These are phyloP conservation scores for Puccinia novopanici DNA, from an alignment of 1,284 basidiomycete genomes.

Conservation along the genomic window DNA sequence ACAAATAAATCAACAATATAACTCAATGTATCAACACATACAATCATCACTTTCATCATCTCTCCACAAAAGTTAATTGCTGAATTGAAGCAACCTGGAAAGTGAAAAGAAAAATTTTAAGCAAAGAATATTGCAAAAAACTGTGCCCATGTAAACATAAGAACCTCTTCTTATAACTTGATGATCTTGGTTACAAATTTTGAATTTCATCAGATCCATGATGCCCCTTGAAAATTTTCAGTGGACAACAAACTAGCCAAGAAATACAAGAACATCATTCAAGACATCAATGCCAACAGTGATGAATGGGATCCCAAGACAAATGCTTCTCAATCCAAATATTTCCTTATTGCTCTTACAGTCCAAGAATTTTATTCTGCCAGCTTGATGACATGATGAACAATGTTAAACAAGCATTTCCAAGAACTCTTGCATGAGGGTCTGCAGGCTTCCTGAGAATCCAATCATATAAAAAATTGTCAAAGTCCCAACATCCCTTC, in stretches of 20 bases:
- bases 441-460: not conserved
- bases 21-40: not conserved
- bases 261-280: not conserved
- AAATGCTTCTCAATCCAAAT: slow-evolving; percentile 13
- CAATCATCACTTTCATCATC: slow-evolving; percentile 22
- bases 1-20: not conserved
- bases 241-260: not conserved
- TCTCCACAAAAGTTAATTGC: not conserved
- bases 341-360: slow-evolving; percentile 6
- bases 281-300: slow-evolving; percentile 9
- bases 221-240: slow-evolving; percentile 1
- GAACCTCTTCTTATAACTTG: not conserved
- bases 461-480: not conserved
- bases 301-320: slow-evolving; percentile 3
- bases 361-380: slow-evolving; percentile 17
- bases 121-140: not conserved
- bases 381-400: slow-evolving; percentile 10
- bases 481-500: too few species aligned
- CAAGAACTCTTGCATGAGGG: not conserved
- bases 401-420: not conserved
- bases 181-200: not conserved
- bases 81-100: not conserved
- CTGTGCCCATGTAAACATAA: not conserved
- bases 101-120: not conserved
- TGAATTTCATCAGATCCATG: not conserved